Conservation (phyloP, 2,329 filamentous ascomycete species). For the Eutypella sp. region DNA sequence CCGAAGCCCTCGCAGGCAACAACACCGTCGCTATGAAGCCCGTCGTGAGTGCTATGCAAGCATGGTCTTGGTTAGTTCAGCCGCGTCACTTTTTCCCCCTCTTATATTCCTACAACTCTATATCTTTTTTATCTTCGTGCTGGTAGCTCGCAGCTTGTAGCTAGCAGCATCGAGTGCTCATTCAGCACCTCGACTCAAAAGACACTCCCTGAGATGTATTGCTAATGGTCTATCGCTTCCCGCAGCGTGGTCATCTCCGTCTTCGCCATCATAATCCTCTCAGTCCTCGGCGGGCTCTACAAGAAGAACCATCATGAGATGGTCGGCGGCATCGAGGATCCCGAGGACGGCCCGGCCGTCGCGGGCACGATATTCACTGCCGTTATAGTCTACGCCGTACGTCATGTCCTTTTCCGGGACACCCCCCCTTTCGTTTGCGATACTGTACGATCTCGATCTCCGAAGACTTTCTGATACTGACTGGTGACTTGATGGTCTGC, state of each 20-base stretch:
- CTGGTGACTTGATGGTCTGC: too few species aligned
- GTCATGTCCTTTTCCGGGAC: too few species aligned
- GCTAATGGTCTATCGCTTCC: conserved; percentile 11
- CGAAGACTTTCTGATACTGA: too few species aligned
- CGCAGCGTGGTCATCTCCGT: conserved; percentile 66
- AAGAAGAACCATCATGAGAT: conserved; percentile 76
- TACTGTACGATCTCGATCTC: too few species aligned
- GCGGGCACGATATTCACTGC: conserved; percentile 82
- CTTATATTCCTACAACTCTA: too few species aligned
- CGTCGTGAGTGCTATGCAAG: conserved; percentile 83
- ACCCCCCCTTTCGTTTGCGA: too few species aligned
- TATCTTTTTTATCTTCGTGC: too few species aligned
- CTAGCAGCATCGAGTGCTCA: too few species aligned
- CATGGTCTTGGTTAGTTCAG: conserved; percentile 91
- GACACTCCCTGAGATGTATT: too few species aligned
- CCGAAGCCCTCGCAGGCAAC: conserved; percentile 3
- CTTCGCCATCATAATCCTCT: conserved; percentile 62
- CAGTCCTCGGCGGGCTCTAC: conserved; percentile 66
- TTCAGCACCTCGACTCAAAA: too few species aligned
- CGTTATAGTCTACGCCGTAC: conserved; percentile 82
- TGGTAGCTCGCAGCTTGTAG: too few species aligned
- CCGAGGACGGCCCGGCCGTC: conserved; percentile 69
- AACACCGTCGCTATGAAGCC: conserved; percentile 73
- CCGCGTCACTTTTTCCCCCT: too few species aligned
- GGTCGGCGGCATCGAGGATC: conserved; percentile 68